Base-by-base conservation (phyloP, 257 asterid genomes). In the Przewalskia tangutica region DNA sequence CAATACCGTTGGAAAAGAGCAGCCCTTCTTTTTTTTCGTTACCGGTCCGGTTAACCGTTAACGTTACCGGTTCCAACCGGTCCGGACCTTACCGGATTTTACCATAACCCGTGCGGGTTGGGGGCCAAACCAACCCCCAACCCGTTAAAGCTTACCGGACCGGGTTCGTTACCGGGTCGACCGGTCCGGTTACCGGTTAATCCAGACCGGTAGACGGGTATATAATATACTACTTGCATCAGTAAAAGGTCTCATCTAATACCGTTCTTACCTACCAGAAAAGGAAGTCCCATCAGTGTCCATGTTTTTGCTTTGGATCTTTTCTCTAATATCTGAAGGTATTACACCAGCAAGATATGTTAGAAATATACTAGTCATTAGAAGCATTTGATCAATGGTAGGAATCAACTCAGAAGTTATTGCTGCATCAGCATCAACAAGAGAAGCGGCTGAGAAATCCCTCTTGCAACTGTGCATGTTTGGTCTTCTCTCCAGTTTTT, bases 201-300 rank as follows among this genome's bases (percentile, higher is more conserved):
- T n/a, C n/a, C n/a, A n/a, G n/a, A n/a, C n/a, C n/a, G n/a, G n/a
- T n/a, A n/a, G n/a, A n/a, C n/a, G n/a, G n/a, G n/a, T n/a, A n/a
- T n/a, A n/a, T 32, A 64, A 12, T 64, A 89, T 80, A 55, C 58
- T 62, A 75, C 84, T 84, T 81, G 71, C 44, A 84, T 79, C 58
- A 62, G 83, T 83, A 85, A 53, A 85, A 84, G 38, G 73, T 66
- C 75, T 81, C 82, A 80, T 84, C 89, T 86, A 83, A 88, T 82
- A 85, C 88, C 92, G 83, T 90, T 88, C 99, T 91, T 95, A 95
- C 98, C 99, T 91, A 93, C 98, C 99, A 84, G 87, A 81, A 84
- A 88, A 83, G 86, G 96, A 87, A 81, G 94, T 77, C 81, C 67
- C 85, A 71, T 87, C 89, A 77, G 89, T 78, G 83, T 79, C 86